Base-by-base conservation (phyloP, 2,329 filamentous ascomycete genomes). In the Fusarium sp. region DNA sequence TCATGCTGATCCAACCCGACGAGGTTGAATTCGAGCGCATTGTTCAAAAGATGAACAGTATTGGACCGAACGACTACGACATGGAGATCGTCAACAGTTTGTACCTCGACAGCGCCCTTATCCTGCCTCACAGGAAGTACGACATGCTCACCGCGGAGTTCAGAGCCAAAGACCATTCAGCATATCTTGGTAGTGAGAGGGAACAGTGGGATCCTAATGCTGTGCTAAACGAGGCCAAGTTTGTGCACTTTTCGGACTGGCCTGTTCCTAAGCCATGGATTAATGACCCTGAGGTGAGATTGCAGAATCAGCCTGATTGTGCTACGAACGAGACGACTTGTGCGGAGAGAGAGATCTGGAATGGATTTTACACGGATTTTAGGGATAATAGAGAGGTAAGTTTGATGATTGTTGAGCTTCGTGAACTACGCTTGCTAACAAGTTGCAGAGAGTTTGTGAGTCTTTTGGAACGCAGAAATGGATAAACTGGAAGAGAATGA, bases 221-320 rank as follows among this genome's bases (percentile, higher is more conserved):
- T 24, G 84, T 86, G 2, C 82, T 88, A 50, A 84, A 85, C 24
- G 89, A 92, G 75, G 89, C 90, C 14, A 92, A 92, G 71, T 85
- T 91, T 33, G 83, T 93, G 5, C 91, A 93, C 78, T 93, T 93
- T 79, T 91, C 89, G 13, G 92, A 94, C 78, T 92, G 89, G 89
- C 92, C 91, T 3, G 77, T 92, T 24, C 90, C 91, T 1, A 93
- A 93, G 74, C 86, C 86, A 2, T 87, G 86, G 86, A 47, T 73
- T 0, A 35, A 61, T 7, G 70, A 70, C 28, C 31, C 35, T 0
- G 68, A 55, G 6, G 18, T 58, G 30, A 54, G 50, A 28, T 18
- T 54, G 20, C 50, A 58, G 31, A 58, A 58, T 4, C 55, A 58
- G 30, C 55, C 55, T 8, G 24, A 14, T n/a, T 58, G 55, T 7